A percentile compares a stretch with the other conserved stretches of the same genome.
Conservation (phyloP, 2,329 filamentous ascomycete genomes). For the Hypoxylon sp. region DNA sequence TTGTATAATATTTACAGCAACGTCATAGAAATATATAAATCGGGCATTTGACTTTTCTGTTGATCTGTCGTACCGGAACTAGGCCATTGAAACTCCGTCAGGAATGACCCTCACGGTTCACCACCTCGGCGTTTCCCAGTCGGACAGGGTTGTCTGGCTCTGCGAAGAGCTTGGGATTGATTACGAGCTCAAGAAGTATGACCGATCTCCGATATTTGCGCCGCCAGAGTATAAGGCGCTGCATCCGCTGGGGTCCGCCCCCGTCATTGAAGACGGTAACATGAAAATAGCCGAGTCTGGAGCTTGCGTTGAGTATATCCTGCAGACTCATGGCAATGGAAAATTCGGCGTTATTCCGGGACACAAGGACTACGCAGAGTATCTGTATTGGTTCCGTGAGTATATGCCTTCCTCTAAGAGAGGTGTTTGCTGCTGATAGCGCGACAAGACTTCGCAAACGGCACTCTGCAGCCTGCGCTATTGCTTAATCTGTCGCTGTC, state of each 20-base stretch:
- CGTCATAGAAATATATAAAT: not conserved
- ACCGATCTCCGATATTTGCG: constrained; percentile 54
- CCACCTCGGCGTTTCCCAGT: constrained; percentile 71
- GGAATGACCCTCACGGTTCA: constrained; percentile 57
- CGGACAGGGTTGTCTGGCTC: constrained; percentile 75
- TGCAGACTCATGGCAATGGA: constrained; percentile 66
- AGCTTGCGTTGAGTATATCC: constrained; percentile 74
- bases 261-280: constrained; percentile 70
- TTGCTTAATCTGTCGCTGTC: constrained; percentile 57
- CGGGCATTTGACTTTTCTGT: not conserved
- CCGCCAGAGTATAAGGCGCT: constrained; percentile 59
- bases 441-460: constrained; percentile 65
- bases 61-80: not conserved
- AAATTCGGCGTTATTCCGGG: constrained; percentile 62
- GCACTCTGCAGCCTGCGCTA: constrained; percentile 60
- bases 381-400: constrained; percentile 72
- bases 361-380: constrained; percentile 69
- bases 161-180: constrained; percentile 73
- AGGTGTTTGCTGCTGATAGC: constrained; percentile 15
- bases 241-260: constrained; percentile 69
- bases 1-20: not conserved
- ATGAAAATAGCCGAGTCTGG: constrained; percentile 71
- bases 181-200: constrained; percentile 59
- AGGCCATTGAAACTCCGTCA: not conserved
- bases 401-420: not conserved